Evolutionary conservation across 768 basidiomycete genomes (phyloP).

Genomic region (Dentipellis sp.): DNA sequence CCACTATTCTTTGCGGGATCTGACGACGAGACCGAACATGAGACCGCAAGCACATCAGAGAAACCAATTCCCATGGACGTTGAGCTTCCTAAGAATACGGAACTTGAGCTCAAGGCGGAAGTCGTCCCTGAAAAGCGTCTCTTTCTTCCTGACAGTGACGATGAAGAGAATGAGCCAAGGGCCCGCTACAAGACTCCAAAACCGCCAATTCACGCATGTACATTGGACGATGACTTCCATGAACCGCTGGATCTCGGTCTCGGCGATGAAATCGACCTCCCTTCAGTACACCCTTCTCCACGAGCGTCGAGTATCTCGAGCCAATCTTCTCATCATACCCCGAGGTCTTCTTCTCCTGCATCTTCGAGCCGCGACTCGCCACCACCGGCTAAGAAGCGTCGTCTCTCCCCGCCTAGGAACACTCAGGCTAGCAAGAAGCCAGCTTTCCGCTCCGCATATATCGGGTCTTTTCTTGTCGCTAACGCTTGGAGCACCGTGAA

Average conservation of each 20-base stretch:
- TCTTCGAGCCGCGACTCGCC: conserved; percentile 17
- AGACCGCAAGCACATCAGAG: not conserved
- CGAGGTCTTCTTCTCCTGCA: conserved; percentile 19
- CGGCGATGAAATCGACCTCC: conserved; percentile 2
- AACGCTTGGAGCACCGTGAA: conserved; percentile 77
- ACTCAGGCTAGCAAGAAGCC: not conserved
- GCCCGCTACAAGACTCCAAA: conserved; percentile 3
- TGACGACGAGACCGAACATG: conserved; percentile 33
- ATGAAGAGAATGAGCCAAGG: conserved; percentile 22
- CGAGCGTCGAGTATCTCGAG: conserved; percentile 1
- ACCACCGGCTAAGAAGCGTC: conserved; percentile 43
- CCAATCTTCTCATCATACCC: conserved; percentile 21
- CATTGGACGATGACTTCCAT: not conserved
- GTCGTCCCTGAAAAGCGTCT: conserved; percentile 20
- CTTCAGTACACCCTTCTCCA: not conserved
- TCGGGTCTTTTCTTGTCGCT: conserved; percentile 60
- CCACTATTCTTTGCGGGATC: conserved; percentile 53
- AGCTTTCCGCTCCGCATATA: conserved; percentile 32
- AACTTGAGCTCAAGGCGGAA: conserved; percentile 1
- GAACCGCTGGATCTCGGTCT: conserved; percentile 8
- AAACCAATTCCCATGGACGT: not conserved
- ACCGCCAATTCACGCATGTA: not conserved
- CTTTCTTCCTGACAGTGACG: conserved; percentile 36
- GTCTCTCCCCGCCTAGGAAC: conserved; percentile 17
- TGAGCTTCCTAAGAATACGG: conserved; percentile 1